Conservation (phyloP, 2,329 filamentous ascomycete species). For the Trichophyton schoenleinii region DNA sequence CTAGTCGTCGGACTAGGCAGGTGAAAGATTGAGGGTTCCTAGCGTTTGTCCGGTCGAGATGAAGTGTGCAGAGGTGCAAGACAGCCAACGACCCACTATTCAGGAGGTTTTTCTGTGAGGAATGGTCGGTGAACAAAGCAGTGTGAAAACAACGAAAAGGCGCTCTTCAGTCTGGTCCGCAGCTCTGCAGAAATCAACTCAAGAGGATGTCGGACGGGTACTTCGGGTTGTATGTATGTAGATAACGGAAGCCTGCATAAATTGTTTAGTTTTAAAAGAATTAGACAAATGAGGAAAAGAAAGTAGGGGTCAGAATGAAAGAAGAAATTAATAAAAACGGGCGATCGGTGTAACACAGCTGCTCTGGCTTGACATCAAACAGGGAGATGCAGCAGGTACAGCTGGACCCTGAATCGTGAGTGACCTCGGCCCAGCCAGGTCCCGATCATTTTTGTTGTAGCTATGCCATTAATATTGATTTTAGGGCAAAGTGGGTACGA, state of each 20-base stretch:
- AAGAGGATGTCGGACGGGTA: not conserved
- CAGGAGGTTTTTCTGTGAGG: not conserved
- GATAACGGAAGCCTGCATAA: slow-evolving; percentile 1
- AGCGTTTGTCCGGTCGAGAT: not conserved
- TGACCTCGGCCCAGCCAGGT: not conserved
- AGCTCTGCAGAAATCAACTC: not conserved
- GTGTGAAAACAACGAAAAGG: not conserved
- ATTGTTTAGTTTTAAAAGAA: not conserved
- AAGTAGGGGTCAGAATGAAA: not conserved
- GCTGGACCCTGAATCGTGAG: not conserved
- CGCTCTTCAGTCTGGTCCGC: not conserved
- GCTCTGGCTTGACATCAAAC: not conserved
- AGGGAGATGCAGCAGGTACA: not conserved
- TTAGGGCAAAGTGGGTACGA: not conserved
- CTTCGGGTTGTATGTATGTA: not conserved
- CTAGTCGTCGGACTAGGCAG: not conserved
- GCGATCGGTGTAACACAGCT: not conserved
- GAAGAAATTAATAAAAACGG: not conserved
- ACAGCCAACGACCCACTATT: not conserved
- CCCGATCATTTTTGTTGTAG: not conserved
- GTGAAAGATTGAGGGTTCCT: not conserved
- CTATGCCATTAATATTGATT: not conserved
- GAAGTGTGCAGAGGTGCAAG: not conserved
- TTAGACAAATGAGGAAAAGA: not conserved
- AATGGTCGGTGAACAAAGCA: slow-evolving; percentile 3